phyloP scores from a whole-genome alignment of 768 basidiomycete genomes.

The Dendrothele bispora region DNA sequence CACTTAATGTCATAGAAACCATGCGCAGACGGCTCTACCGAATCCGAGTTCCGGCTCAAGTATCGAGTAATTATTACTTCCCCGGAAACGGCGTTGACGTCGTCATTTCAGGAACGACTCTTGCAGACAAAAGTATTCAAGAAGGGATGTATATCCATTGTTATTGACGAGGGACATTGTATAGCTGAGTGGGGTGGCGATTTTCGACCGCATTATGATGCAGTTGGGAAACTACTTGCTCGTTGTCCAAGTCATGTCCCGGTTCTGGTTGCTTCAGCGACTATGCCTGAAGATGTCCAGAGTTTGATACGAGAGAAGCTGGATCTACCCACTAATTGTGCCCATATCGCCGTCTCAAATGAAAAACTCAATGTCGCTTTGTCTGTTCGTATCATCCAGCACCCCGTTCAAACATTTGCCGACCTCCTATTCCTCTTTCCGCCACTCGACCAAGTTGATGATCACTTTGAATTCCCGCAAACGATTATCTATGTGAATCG shows the following conservation, averaged over 20 bases:
- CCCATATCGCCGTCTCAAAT: slow-evolving; percentile 10
- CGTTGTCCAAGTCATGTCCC: slow-evolving; percentile 4
- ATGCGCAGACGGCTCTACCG: too few species aligned
- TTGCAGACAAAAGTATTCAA: slow-evolving; percentile 2
- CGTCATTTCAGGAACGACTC: slow-evolving; percentile 3
- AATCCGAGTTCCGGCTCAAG: too few species aligned
- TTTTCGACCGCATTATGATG: slow-evolving; percentile 3
- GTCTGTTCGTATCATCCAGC: slow-evolving; percentile 8
- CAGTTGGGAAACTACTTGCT: background rate
- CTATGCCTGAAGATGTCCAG: slow-evolving; percentile 1
- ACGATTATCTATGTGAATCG: slow-evolving; percentile 13
- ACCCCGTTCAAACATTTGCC: slow-evolving; percentile 8
- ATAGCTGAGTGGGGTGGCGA: slow-evolving; percentile 16
- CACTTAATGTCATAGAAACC: too few species aligned
- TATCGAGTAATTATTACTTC: background rate
- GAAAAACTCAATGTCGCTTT: slow-evolving; percentile 13
- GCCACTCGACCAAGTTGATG: background rate
- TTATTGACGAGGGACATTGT: slow-evolving; percentile 21
- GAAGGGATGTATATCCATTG: slow-evolving; percentile 5
- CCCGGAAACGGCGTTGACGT: slow-evolving; percentile 1
- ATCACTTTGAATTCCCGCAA: slow-evolving; percentile 12
- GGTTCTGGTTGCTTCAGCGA: slow-evolving; percentile 7
- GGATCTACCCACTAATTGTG: background rate
- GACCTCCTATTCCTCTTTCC: slow-evolving; percentile 13
- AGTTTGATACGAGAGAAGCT: background rate